Base-by-base conservation (phyloP, 768 basidiomycete genomes). In the Chiua virens region DNA sequence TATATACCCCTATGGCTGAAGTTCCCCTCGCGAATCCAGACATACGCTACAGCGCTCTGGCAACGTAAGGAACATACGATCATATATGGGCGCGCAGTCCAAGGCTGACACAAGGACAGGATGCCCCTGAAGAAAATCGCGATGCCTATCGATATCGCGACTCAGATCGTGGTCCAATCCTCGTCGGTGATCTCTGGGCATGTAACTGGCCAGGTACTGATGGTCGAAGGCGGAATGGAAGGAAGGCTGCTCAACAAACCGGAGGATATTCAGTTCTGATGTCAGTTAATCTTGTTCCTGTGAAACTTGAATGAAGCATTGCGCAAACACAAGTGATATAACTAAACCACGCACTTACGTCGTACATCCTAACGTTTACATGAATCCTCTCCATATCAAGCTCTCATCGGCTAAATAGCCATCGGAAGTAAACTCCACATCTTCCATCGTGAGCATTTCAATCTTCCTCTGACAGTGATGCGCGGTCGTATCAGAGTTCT, bases 221-320 rank as follows among this genome's bases (percentile, higher is more conserved):
- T 86, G 80, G 74, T 88, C 4, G 78, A 80, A 42, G 86, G 86
- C 2, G 86, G 87, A 1, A 87, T 87, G 86, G 87, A 89, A 74
- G 87, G 86, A 30, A 68, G 75, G 17, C 52, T 79, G 25, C 60
- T 78, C 44, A 78, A 80, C 51, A 66, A 55, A 42, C 68, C 67
- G n/a, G 68, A 72, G 42, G 76, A 77, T 45, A 40, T 56, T 42
- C 32, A 34, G 8, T 14, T 6, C 14, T 15, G 32, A 34, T 34
- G 32, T 14, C 4, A 14, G 6, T 34, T 9, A 8, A 30, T 34
- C 32, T 34, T 48, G 4, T 42, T 23, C 25, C 17, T 22, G 18
- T 37, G 18, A 27, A 42, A 25, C 27, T 39, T 27, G 23, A 2
- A 37, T 20, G 18, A 5, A 40, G 11, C 3, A 17, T 8, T 41